phyloP scores from a whole-genome alignment of 495 filamentous ascomycete species.

The Glarea lozoyensis region DNA sequence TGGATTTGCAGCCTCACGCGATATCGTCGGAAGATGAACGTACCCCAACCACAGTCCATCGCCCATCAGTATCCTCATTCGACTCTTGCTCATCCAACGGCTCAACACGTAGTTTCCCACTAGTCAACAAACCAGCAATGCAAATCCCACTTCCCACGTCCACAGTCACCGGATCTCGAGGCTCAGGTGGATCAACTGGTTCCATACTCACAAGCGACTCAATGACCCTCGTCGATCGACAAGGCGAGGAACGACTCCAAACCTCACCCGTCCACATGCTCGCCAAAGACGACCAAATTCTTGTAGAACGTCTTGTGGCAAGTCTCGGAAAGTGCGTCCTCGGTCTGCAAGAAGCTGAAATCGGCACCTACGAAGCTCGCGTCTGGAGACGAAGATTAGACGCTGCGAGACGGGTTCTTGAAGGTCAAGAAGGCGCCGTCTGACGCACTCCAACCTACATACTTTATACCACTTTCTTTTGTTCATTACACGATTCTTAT shows the following conservation, averaged over 20 bases:
- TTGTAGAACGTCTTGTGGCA: slow-evolving; percentile 69
- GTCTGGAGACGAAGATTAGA: slow-evolving; percentile 62
- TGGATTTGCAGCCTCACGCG: slow-evolving; percentile 3
- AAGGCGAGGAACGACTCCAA: slow-evolving; percentile 13
- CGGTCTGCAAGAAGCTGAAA: slow-evolving; percentile 53
- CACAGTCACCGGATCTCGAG: slow-evolving; percentile 24
- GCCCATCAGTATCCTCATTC: slow-evolving; percentile 40
- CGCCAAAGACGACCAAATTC: slow-evolving; percentile 59
- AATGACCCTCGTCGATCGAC: slow-evolving; percentile 18
- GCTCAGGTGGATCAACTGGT: slow-evolving; percentile 30
- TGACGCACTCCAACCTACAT: slow-evolving; percentile 3
- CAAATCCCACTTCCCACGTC: slow-evolving; percentile 19
- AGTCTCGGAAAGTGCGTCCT: slow-evolving; percentile 63
- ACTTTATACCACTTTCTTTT: neutral
- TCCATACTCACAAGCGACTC: slow-evolving; percentile 28
- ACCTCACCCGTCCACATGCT: slow-evolving; percentile 40
- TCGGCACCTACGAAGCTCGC: slow-evolving; percentile 50
- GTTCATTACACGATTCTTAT: no score
- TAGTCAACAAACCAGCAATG: slow-evolving; percentile 38
- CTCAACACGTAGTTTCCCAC: slow-evolving; percentile 43
- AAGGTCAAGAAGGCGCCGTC: slow-evolving; percentile 39
- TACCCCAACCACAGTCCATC: slow-evolving; percentile 20
- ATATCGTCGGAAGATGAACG: slow-evolving; percentile 1
- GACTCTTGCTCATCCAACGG: slow-evolving; percentile 25
- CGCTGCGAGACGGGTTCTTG: slow-evolving; percentile 59